A percentile compares a stretch with the other conserved stretches of the same genome.
These are phyloP conservation scores for Candida broadrunensis DNA, from an alignment of 805 yeast genomes.

Conservation along the genomic window DNA sequence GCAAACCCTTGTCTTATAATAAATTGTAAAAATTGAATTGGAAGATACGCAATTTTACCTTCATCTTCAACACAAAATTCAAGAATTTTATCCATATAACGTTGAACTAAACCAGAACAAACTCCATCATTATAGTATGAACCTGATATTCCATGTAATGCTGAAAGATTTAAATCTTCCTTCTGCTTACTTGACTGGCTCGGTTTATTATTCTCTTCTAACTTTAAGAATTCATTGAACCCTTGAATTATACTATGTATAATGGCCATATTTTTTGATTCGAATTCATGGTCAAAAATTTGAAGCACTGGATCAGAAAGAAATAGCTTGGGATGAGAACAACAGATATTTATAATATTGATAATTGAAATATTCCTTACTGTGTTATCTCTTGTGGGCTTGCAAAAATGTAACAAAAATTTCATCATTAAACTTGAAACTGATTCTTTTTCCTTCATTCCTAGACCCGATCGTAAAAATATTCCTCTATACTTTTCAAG, in stretches of 20 bases:
- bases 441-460: constrained; percentile 50
- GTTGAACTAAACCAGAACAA: constrained; percentile 67
- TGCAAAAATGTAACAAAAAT: constrained; percentile 55
- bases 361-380: constrained; percentile 53
- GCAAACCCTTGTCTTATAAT: constrained; percentile 67
- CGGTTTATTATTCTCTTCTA: constrained; percentile 44
- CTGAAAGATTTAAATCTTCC: constrained; percentile 40
- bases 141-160: constrained; percentile 51
- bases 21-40: constrained; percentile 53
- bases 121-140: constrained; percentile 62
- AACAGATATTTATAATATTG: constrained; percentile 58
- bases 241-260: constrained; percentile 56
- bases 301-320: constrained; percentile 51
- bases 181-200: constrained; percentile 16
- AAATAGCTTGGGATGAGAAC: constrained; percentile 64
- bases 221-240: constrained; percentile 52
- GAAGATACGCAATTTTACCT: constrained; percentile 44
- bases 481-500: constrained; percentile 44
- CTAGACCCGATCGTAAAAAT: constrained; percentile 38
- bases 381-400: constrained; percentile 20
- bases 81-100: constrained; percentile 52
- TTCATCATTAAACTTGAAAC: constrained; percentile 57
- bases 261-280: constrained; percentile 31
- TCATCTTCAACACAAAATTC: constrained; percentile 47
- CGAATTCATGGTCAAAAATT: constrained; percentile 51